phyloP scores from a whole-genome alignment of 2,329 filamentous ascomycete species.

The Neonectria coccinea region DNA sequence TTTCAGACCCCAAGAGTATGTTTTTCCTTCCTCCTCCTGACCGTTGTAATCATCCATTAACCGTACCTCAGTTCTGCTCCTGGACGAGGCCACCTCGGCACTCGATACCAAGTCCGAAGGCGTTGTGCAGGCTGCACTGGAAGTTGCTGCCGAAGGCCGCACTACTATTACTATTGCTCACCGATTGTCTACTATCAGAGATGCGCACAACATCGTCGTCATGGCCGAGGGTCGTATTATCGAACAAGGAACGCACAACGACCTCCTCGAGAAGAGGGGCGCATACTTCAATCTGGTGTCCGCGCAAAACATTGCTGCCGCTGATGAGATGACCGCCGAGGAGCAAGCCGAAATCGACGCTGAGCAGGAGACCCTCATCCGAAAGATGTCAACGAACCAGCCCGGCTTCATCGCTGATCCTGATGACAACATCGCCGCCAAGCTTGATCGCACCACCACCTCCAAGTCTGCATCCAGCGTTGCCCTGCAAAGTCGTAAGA shows the following conservation, averaged over 20 bases:
- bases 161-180: constrained; percentile 98
- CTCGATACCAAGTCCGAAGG: constrained; percentile 96
- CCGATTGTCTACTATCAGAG: constrained; percentile 91
- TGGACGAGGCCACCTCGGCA: constrained; percentile 95
- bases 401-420: constrained; percentile 64
- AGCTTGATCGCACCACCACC: constrained; percentile 67
- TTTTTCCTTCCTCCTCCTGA: constrained; percentile 6
- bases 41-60: constrained; percentile 12
- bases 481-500: constrained; percentile 68
- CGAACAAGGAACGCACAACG: constrained; percentile 90
- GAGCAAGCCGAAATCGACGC: constrained; percentile 64
- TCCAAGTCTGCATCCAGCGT: constrained; percentile 76
- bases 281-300: constrained; percentile 89
- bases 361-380: constrained; percentile 63
- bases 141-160: constrained; percentile 84
- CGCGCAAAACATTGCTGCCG: constrained; percentile 82
- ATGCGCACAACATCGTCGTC: constrained; percentile 95
- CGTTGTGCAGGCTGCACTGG: constrained; percentile 91
- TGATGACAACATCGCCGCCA: constrained; percentile 70
- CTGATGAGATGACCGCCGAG: constrained; percentile 64
- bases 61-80: constrained; percentile 72
- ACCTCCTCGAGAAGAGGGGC: constrained; percentile 75
- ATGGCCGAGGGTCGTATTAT: constrained; percentile 88
- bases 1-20: constrained; percentile 85
- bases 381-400: constrained; percentile 58